Evolutionary conservation across 495 filamentous ascomycete genomes (phyloP), one percentile per base, ranked within the genome.

Genomic region (Penicillium nucicola): DNA sequence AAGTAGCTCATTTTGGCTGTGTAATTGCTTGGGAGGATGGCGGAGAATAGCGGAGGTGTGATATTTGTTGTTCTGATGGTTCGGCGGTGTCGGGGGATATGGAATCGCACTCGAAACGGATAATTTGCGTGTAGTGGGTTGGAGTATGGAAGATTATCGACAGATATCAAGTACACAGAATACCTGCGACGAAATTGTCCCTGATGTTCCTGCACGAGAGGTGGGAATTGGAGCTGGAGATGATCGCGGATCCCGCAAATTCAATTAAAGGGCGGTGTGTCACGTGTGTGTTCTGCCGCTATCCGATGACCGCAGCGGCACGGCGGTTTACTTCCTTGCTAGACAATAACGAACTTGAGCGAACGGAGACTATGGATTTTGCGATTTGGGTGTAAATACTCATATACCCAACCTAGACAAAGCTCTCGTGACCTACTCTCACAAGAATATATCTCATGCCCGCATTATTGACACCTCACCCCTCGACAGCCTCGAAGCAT

Each of bases 1-100:
- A 97, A 98, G 80, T 80, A 97, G 50, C 87, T 81, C 90, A 95
- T 96, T 66, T 53, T 81, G 43, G 23, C 20, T 23, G 9, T 46
- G 7, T 45, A 17, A 39, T 33, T 35, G 6, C 41, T 44, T 25
- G 39, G 39, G 19, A 18, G 18, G 31, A 22, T 23, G 19, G 25
- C 28, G 43, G 53, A 32, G 35, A 30, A 48, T 40, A 18, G 15
- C 12, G 38, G 40, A 42, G 25, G 18, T 4, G 31, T 40, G 53
- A 49, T 33, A 20, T n/a, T 50, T 22, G 31, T 43, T 11, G 23
- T 35, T 48, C 19, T 1, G 34, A 36, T 39, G 37, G 12, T 41
- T 40, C 33, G 22, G 19, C 5, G 34, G 33, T 19, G 18, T 40
- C 33, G 43, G 17, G 9, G 18, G 23, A 5, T 0, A 13, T 15